Base-by-base conservation (phyloP, 768 basidiomycete species). In the Grammothele lineata region DNA sequence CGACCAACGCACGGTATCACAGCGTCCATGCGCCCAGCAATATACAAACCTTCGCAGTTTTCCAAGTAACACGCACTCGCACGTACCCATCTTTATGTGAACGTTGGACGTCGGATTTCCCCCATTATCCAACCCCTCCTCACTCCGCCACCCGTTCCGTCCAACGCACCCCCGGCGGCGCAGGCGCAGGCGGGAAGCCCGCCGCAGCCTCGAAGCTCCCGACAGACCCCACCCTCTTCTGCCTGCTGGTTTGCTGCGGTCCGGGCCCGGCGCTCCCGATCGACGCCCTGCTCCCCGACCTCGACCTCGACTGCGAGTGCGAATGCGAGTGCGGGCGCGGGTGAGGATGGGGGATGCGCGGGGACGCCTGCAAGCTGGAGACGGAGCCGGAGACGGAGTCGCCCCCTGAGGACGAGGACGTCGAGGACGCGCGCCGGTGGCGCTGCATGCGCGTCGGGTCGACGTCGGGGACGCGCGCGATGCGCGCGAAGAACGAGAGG, bases 361-460 rank as follows among this genome's bases (percentile, higher is more conserved):
- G 15, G n/a, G 17, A 7, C 35, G 35, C 35, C 27, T 30, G 8
- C 27, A 30, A 14, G 27, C 27, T 14, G 30, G 30, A 32, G 30
- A 32, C n/a, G n/a, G n/a, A n/a, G n/a, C 27, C 27, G 19, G 51
- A 45, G 17, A 33, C 35, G 11, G 48, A 43, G 12, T 43, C 48
- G 41, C 23, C 34, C 21, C 12, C 40, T 11, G 24, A 25, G 7
- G 54, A 55, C 23, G 66, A 62, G 35, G 86, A 85, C 3, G 83
- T 64, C 0, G 86, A 88, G 0, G 87, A 88, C 3, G 85, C 83
- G 18, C 87, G 79, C 2, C 89, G 82, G 58, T 87, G 87, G 34
- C 86, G 81, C 62, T 84, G 84, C 74, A 87, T 87, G 40, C 75
- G 77, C 2, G 79, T 80, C 15, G 89, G 89, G 58, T 92, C 88